These are phyloP conservation scores for Termitomyces eurrhizus DNA, from an alignment of 768 basidiomycete genomes.

Conservation along the genomic window DNA sequence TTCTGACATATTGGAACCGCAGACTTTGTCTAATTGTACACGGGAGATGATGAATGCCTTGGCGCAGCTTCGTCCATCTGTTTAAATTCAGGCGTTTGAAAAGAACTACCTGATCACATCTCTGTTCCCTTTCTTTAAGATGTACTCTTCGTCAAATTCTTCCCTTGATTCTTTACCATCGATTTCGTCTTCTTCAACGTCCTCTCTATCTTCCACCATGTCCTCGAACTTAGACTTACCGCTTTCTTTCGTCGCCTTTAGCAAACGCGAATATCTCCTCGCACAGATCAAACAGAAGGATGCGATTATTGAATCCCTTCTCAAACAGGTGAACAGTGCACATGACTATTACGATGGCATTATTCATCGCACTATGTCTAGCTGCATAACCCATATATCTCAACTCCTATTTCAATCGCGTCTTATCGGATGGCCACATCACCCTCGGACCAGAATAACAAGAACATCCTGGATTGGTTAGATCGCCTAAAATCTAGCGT, in stretches of 20 bases:
- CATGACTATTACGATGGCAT: background rate
- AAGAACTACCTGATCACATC: constrained; percentile 4
- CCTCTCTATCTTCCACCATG: constrained; percentile 23
- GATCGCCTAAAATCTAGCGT: constrained; percentile 64
- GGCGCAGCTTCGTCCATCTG: constrained; percentile 7
- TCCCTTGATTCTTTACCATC: constrained; percentile 18
- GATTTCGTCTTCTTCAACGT: constrained; percentile 15
- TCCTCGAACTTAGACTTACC: constrained; percentile 36
- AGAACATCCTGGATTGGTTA: constrained; percentile 71
- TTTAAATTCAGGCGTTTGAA: constrained; percentile 7
- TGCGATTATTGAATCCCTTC: constrained; percentile 76
- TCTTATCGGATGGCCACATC: constrained; percentile 78
- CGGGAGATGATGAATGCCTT: constrained; percentile 4
- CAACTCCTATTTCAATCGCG: constrained; percentile 75
- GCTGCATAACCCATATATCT: constrained; percentile 78
- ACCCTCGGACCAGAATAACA: constrained; percentile 66
- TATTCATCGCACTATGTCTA: constrained; percentile 21
- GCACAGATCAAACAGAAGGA: constrained; percentile 88
- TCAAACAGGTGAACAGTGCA: constrained; percentile 61
- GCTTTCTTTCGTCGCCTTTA: constrained; percentile 36
- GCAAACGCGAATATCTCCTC: constrained; percentile 83
- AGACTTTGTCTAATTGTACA: constrained; percentile 9
- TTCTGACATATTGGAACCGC: constrained; percentile 10
- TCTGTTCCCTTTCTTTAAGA: background rate
- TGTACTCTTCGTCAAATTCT: constrained; percentile 20